These are phyloP conservation scores for Penicillium longicatenatum DNA, from an alignment of 495 filamentous ascomycete genomes.

Conservation along the genomic window DNA sequence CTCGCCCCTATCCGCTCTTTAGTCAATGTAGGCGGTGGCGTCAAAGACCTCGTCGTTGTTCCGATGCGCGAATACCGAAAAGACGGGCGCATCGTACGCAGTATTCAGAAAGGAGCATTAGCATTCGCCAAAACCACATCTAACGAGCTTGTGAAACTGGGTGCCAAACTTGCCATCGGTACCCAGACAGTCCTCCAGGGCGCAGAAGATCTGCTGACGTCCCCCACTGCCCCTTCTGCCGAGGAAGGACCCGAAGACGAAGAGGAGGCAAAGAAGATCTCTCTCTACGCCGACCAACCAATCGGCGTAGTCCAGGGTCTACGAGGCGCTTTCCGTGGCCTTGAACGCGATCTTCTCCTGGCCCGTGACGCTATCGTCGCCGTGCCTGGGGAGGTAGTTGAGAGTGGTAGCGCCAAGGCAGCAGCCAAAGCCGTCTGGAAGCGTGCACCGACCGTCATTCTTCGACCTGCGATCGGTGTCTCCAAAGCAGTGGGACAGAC, in stretches of 20 bases:
- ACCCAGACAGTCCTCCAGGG: slow-evolving; percentile 89
- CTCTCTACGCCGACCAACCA: slow-evolving; percentile 90
- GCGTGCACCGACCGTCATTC: slow-evolving; percentile 85
- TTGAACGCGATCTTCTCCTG: slow-evolving; percentile 82
- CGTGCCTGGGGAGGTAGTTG: slow-evolving; percentile 89
- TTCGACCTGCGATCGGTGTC: slow-evolving; percentile 87
- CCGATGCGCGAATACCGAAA: slow-evolving; percentile 92
- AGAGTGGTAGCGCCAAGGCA: slow-evolving; percentile 79
- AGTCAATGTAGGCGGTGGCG: slow-evolving; percentile 85
- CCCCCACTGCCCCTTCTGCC: slow-evolving; percentile 29
- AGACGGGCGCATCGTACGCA: slow-evolving; percentile 88
- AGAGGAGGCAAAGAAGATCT: slow-evolving; percentile 74
- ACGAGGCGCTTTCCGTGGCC: slow-evolving; percentile 73
- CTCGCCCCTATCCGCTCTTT: slow-evolving; percentile 87
- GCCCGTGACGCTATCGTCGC: slow-evolving; percentile 90
- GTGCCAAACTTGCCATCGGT: slow-evolving; percentile 92
- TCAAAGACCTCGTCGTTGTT: slow-evolving; percentile 82
- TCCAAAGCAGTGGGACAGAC: slow-evolving; percentile 89
- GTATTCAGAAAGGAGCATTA: slow-evolving; percentile 84
- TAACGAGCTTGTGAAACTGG: slow-evolving; percentile 85
- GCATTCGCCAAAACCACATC: slow-evolving; percentile 92
- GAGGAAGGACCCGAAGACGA: slow-evolving; percentile 65
- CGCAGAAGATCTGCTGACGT: slow-evolving; percentile 75
- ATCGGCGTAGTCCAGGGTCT: slow-evolving; percentile 84
- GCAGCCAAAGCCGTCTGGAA: slow-evolving; percentile 78